Evolutionary conservation across 2,329 filamentous ascomycete species (phyloP), one percentile per base, ranked within the genome.

Genomic region (Plectosphaerella sp.): DNA sequence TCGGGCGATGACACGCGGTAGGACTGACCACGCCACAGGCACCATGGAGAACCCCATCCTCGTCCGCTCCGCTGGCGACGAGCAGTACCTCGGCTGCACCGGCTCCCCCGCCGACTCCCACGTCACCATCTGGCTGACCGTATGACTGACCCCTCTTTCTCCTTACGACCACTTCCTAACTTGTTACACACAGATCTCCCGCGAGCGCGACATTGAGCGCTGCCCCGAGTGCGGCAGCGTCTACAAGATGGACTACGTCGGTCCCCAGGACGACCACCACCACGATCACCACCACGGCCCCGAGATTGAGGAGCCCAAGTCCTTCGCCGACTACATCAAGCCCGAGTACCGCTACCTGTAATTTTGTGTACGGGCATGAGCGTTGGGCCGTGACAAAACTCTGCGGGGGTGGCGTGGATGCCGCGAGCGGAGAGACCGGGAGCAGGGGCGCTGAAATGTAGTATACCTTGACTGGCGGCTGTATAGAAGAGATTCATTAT

Each of bases 181-280:
- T 24, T 16, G 5, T 28, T 14, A 5, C 22, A 15, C 12, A 37
- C 2, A 94, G 89, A 83, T 95, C 67, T 88, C 89, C 70, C 89
- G 89, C 68, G 86, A 94, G 54, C 91, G 94, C 70, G 94, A 94
- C 53, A 74, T 96, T 63, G 90, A 95, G 80, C 91, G 94, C 72
- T 99, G 94, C 86, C 86, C 86, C 67, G 94, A 99, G 81, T 99
- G 94, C 77, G 94, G 94, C 62, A 90, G 86, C 72, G 90, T 94
- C 62, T 92, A 96, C 81, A 95, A 96, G 87, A 94, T 97, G 89
- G 88, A 97, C 71, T 99, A 96, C 74, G 77, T 96, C 61, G 94
- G 94, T 57, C 86, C 91, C 49, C 72, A 86, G 68, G 88, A 94
- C 60, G 86, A 92, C 70, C 74, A 78, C 65, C 82, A 89, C 70